These are phyloP conservation scores for Hamigera avellanea DNA, from an alignment of 495 filamentous ascomycete genomes.

Conservation along the genomic window DNA sequence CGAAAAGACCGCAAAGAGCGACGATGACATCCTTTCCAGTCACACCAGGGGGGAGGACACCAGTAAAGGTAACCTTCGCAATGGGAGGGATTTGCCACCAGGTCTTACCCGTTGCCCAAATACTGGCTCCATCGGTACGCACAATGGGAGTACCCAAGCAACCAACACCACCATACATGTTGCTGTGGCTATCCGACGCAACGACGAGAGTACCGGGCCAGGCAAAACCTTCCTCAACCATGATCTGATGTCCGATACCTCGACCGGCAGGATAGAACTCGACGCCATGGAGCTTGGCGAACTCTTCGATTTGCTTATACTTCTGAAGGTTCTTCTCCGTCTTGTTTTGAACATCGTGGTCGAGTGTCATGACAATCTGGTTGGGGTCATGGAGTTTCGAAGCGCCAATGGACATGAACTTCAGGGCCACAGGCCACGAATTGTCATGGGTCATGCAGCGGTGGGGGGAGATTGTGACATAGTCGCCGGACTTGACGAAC, in stretches of 20 bases:
- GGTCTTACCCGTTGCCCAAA: conserved; percentile 75
- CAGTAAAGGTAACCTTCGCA: conserved; percentile 67
- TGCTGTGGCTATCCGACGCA: conserved; percentile 74
- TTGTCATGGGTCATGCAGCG: conserved; percentile 92
- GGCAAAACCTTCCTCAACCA: conserved; percentile 74
- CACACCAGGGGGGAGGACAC: conserved; percentile 65
- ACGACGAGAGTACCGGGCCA: conserved; percentile 81
- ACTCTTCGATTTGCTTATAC: conserved; percentile 75
- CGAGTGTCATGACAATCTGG: conserved; percentile 81
- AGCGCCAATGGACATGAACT: conserved; percentile 87
- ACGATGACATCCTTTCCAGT: conserved; percentile 96
- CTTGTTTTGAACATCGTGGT: conserved; percentile 92
- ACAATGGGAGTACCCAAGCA: conserved; percentile 75
- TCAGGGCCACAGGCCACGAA: conserved; percentile 70
- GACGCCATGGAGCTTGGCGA: conserved; percentile 69
- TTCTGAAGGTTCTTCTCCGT: conserved; percentile 73
- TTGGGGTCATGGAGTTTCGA: conserved; percentile 55
- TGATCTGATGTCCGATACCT: conserved; percentile 85
- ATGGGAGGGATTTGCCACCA: conserved; percentile 91
- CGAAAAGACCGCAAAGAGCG: conserved; percentile 77
- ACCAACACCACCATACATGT: conserved; percentile 81
- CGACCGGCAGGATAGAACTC: conserved; percentile 75
- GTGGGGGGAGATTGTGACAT: conserved; percentile 65
- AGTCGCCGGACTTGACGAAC: conserved; percentile 64
- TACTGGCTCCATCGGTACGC: conserved; percentile 72